Conservation (phyloP, 164 flowering plant genomes). For the Tinospora cordifolia region DNA sequence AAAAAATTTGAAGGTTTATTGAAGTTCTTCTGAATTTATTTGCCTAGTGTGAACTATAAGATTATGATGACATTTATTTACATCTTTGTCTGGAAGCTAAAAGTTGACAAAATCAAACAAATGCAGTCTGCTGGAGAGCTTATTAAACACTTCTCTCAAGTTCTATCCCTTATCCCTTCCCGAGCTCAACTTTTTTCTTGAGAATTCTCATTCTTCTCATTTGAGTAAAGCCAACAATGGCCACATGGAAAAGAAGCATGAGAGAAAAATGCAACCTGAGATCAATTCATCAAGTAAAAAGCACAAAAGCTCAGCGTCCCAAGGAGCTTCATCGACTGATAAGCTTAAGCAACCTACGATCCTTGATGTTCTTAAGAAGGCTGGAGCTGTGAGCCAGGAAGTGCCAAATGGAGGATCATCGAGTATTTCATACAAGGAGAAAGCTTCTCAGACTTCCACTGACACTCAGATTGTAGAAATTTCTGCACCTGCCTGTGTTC, state of each 20-base stretch:
- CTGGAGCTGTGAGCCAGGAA: conserved; percentile 46
- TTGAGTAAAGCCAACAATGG: conserved; percentile 19
- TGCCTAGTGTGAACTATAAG: not conserved
- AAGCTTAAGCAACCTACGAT: conserved; percentile 61
- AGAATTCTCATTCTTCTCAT: conserved; percentile 25
- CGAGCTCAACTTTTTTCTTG: conserved; percentile 36
- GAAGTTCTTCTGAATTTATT: not conserved
- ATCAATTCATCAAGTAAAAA: conserved; percentile 22
- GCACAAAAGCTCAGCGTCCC: conserved; percentile 19
- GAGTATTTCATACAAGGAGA: conserved; percentile 20
- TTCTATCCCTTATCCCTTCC: conserved; percentile 45
- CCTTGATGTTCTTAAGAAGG: conserved; percentile 46
- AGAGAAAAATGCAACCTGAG: conserved; percentile 25
- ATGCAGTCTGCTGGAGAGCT: conserved; percentile 65
- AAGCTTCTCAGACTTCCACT: conserved; percentile 23
- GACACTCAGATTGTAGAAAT: conserved; percentile 29
- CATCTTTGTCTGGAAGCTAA: conserved; percentile 12
- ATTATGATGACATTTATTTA: not conserved
- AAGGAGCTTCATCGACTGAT: conserved; percentile 28
- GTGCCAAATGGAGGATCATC: conserved; percentile 28
- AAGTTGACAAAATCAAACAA: not conserved
- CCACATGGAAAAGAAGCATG: conserved; percentile 31
- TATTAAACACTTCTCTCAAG: conserved; percentile 43
- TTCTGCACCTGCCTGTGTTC: conserved; percentile 34
- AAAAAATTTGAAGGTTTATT: not conserved